phyloP scores from a whole-genome alignment of 2,329 filamentous ascomycete genomes.

The Talaromyces sp. region DNA sequence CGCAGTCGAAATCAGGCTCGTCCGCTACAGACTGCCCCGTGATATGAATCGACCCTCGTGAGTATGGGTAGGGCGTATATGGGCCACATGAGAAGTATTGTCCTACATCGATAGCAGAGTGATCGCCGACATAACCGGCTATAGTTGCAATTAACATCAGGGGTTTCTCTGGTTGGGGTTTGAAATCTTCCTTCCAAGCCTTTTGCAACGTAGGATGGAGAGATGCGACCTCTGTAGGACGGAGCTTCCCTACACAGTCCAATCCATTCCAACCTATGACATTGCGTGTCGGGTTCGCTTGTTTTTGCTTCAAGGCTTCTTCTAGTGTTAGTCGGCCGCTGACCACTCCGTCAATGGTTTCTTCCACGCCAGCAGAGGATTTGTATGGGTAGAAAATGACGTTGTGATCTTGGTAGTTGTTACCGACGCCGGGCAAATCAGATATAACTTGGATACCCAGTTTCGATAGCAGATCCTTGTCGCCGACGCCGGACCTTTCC shows the following conservation, averaged over 20 bases:
- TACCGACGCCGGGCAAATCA: constrained; percentile 49
- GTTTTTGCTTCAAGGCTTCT: constrained; percentile 45
- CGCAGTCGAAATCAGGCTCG: constrained; percentile 55
- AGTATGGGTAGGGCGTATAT: constrained; percentile 61
- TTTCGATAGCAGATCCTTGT: constrained; percentile 34
- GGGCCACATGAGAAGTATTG: constrained; percentile 55
- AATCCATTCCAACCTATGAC: constrained; percentile 58
- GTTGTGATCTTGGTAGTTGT: constrained; percentile 12
- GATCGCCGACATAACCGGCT: constrained; percentile 27
- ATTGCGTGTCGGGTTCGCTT: constrained; percentile 35
- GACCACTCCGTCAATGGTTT: constrained; percentile 56
- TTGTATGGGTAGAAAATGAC: constrained; percentile 54
- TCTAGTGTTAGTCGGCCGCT: constrained; percentile 48
- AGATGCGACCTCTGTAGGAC: constrained; percentile 53
- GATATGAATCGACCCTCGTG: constrained; percentile 61
- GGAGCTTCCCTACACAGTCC: constrained; percentile 56
- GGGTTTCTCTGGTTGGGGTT: constrained; percentile 41
- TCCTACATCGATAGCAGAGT: constrained; percentile 32
- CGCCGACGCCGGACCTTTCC: constrained; percentile 50
- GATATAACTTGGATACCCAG: constrained; percentile 42
- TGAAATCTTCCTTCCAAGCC: constrained; percentile 58
- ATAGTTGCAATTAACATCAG: constrained; percentile 20
- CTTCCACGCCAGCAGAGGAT: constrained; percentile 42
- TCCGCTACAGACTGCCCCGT: constrained; percentile 38
- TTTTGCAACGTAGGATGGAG: constrained; percentile 54